Evolutionary conservation across 805 yeast species (phyloP).

Genomic region (Zygosaccharomyces rouxii): DNA sequence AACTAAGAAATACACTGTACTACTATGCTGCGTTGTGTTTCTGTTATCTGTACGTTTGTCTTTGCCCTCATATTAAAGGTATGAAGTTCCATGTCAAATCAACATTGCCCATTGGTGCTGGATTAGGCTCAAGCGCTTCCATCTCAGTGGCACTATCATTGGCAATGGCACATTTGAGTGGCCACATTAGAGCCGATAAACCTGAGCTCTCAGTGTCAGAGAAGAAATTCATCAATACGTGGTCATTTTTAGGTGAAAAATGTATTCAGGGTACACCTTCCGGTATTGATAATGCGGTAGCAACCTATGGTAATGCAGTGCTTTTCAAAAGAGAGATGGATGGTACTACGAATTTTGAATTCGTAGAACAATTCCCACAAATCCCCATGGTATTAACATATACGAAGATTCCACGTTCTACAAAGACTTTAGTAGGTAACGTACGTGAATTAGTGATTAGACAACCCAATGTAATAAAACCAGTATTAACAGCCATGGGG

Average conservation of each 20-base stretch:
- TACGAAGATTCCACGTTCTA: conserved; percentile 81
- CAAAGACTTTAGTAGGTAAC: conserved; percentile 74
- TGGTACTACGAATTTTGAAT: conserved; percentile 27
- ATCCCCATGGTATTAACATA: conserved; percentile 73
- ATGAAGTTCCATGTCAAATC: conserved; percentile 66
- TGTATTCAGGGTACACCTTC: conserved; percentile 96
- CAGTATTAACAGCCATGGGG: conserved; percentile 73
- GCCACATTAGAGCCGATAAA: conserved; percentile 40
- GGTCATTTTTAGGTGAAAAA: conserved; percentile 92
- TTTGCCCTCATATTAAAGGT: conserved; percentile 51
- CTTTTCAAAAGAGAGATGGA: conserved; percentile 60
- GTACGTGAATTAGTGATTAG: conserved; percentile 55
- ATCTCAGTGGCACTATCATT: conserved; percentile 78
- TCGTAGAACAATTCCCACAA: conserved; percentile 53
- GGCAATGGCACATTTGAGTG: conserved; percentile 62
- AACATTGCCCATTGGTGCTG: conserved; percentile 93
- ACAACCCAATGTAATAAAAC: conserved; percentile 51
- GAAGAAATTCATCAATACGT: conserved; percentile 63
- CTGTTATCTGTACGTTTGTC: conserved; percentile 63
- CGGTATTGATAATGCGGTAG: conserved; percentile 95
- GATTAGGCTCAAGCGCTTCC: conserved; percentile 92
- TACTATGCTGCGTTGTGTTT: conserved; percentile 79
- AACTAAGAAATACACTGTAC: conserved; percentile 53
- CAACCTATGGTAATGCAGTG: conserved; percentile 95
- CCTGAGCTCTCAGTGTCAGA: conserved; percentile 38